These are phyloP conservation scores for Acacia pycnantha DNA, from an alignment of 331 rosid genomes.

Conservation along the genomic window DNA sequence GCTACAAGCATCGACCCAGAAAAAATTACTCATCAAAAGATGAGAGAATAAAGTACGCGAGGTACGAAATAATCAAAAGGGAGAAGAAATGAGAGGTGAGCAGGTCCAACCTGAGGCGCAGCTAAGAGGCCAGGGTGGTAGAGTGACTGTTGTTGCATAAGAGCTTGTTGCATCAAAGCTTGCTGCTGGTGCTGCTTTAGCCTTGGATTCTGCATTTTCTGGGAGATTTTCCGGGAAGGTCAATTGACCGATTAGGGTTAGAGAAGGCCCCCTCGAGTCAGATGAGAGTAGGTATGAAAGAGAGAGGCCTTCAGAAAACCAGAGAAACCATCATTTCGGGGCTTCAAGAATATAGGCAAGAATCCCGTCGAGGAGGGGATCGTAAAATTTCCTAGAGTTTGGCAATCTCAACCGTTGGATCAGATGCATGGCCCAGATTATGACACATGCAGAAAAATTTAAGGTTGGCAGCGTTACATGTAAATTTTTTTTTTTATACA, in stretches of 20 bases:
- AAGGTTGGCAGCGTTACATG: too few relatives aligned
- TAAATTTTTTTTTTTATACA: too few relatives aligned
- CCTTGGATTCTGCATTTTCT: constrained; percentile 94
- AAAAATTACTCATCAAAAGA: not conserved
- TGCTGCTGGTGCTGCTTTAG: constrained; percentile 87
- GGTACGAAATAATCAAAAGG: not conserved
- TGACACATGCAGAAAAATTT: not conserved
- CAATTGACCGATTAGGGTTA: constrained; percentile 57
- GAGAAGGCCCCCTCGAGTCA: constrained; percentile 27
- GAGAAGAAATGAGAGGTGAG: not conserved
- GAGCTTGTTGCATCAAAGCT: constrained; percentile 98
- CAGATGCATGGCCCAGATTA: not conserved
- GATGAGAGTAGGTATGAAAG: not conserved
- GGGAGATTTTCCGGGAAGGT: not conserved
- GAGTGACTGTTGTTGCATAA: constrained; percentile 92
- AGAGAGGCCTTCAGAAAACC: not conserved
- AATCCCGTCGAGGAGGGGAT: not conserved
- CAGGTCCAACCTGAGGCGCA: constrained; percentile 82
- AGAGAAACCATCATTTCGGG: not conserved
- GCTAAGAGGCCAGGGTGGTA: constrained; percentile 95
- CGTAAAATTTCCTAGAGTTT: not conserved
- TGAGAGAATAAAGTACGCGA: not conserved
- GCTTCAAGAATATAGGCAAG: not conserved
- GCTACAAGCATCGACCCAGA: constrained; percentile 19
- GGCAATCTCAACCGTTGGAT: not conserved